Percentiles rank a stretch among this genome's conserved stretches.
These are phyloP conservation scores for Fusarium zealandicum DNA, from an alignment of 2,329 filamentous ascomycete species.

Conservation along the genomic window DNA sequence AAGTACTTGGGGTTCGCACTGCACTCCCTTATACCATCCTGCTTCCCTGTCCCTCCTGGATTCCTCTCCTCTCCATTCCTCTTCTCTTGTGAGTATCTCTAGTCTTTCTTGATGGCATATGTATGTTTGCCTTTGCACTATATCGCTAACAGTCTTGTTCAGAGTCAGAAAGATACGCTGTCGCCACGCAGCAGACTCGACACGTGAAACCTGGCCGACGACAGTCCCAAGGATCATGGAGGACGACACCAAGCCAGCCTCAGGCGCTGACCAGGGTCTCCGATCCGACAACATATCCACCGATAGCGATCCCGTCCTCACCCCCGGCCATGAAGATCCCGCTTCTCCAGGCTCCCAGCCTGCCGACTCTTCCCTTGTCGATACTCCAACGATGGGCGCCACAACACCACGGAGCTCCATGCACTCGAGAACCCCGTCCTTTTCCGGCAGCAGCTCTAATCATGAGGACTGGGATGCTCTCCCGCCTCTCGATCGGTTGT, in stretches of 20 bases:
- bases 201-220: conserved; percentile 7
- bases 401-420: conserved; percentile 58
- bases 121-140: not conserved
- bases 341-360: conserved; percentile 54
- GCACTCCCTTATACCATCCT: conserved; percentile 12
- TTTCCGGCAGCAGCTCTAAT: conserved; percentile 84
- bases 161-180: not conserved
- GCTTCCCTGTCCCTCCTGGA: not conserved
- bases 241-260: conserved; percentile 30
- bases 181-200: not conserved
- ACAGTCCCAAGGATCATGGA: conserved; percentile 36
- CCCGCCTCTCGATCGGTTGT: conserved; percentile 87
- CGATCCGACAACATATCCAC: conserved; percentile 39
- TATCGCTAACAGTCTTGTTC: not conserved
- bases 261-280: conserved; percentile 21
- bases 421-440: conserved; percentile 79
- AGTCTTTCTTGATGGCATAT: not conserved
- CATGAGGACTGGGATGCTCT: conserved; percentile 89
- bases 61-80: not conserved
- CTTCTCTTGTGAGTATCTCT: conserved; percentile 7
- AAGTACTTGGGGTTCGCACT: conserved; percentile 11
- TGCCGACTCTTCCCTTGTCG: conserved; percentile 52
- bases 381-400: conserved; percentile 60
- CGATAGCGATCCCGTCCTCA: conserved; percentile 50
- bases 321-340: conserved; percentile 48